Base-by-base conservation (phyloP, 2,329 filamentous ascomycete genomes). In the Cercospora brassicicola region DNA sequence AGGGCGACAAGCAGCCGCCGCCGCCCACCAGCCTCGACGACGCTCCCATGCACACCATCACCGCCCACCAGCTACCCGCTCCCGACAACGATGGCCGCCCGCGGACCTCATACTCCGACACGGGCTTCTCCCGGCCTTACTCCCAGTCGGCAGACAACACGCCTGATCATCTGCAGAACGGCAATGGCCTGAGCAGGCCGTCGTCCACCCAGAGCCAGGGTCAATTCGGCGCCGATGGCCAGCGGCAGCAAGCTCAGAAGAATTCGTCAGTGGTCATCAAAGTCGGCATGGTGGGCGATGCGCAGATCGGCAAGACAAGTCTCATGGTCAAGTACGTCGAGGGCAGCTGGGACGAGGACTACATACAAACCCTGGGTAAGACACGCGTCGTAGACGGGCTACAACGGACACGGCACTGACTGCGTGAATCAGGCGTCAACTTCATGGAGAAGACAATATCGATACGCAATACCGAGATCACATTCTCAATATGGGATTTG, bases 391-490 rank as follows among this genome's bases (percentile, higher is more conserved):
- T 23, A 20, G 33, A 23, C 9, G 61, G 15, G 33, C n/a, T 33
- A 13, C 31, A 45, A 39, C 42, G 18, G 3, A 45, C 10, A 33
- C 59, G 20, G 61, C 45, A 23, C 70, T 72, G 61, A 70, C 62
- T 18, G n/a, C 2, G 28, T 9, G 45, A 20, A 13, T 6, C 64
- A 90, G 88, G 95, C 73, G 95, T 99, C 81, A 99, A 99, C 81
- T 99, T 99, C 82, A 99, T 99, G 95, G 95, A 99, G 81, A 99
- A 99, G 86, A 99, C 95, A 39, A 99, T 99, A 78, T 96, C 93
- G 71, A 99, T 99, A 81, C 91, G 95, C 70, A 99, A 99, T 82
- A 99, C 95, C 15, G 95, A 99, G 82, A 99, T 99, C 80, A 99
- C 95, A 53, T 99, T 99, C 82, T 97, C 93, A 69, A 99, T 99